Percentiles rank a stretch among this genome's conserved stretches.
Evolutionary conservation across 2,329 filamentous ascomycete genomes (phyloP).

Genomic region (Tolypocladium cylindrosporum): DNA sequence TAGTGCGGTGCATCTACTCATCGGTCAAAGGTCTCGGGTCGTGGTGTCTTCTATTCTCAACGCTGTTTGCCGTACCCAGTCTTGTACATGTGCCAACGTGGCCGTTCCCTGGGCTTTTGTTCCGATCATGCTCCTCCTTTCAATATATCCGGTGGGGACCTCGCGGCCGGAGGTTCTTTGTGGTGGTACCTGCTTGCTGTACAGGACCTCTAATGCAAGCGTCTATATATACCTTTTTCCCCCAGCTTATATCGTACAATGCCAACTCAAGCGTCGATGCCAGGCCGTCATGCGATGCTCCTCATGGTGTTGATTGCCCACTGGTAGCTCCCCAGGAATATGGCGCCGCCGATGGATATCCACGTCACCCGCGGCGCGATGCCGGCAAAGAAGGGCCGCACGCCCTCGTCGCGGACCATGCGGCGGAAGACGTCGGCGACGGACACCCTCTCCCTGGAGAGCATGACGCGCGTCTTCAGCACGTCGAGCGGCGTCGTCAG

Average conservation of each 20-base stretch:
- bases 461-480: constrained; percentile 93
- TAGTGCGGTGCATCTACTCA: neutral
- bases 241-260: constrained; percentile 4
- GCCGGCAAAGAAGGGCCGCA: constrained; percentile 63
- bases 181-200: neutral
- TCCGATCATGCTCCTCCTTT: neutral
- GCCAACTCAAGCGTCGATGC: neutral
- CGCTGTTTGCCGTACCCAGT: neutral
- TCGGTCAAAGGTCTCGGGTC: neutral
- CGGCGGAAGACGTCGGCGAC: constrained; percentile 48
- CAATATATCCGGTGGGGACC: neutral
- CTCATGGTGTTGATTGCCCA: constrained; percentile 69
- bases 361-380: constrained; percentile 78
- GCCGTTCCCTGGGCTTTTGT: neutral
- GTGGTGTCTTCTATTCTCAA: neutral
- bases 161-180: neutral
- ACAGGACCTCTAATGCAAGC: neutral
- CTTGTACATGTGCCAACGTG: neutral
- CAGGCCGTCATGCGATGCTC: neutral
- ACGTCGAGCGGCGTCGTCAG: constrained; percentile 92
- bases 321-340: constrained; percentile 91
- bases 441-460: constrained; percentile 59
- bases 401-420: constrained; percentile 55
- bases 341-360: constrained; percentile 90
- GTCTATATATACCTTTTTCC: constrained; percentile 1